These are phyloP conservation scores for Jaltomata sinuosa DNA, from an alignment of 257 asterid genomes.

Conservation along the genomic window DNA sequence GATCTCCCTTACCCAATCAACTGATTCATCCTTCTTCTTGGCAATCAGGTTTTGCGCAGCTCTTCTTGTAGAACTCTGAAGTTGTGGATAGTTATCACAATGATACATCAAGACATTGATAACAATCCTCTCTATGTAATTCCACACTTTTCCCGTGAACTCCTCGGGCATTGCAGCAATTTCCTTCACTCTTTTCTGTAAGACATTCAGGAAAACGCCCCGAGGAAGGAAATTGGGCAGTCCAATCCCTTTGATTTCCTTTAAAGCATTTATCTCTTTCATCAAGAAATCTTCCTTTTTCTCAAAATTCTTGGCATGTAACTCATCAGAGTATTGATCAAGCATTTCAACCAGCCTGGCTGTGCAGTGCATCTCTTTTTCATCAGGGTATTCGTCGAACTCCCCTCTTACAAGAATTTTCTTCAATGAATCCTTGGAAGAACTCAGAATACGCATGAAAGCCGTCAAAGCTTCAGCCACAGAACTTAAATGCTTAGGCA, in stretches of 20 bases:
- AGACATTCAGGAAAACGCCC: conserved; percentile 10
- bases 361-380: conserved; percentile 21
- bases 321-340: neutral
- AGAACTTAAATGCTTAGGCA: conserved; percentile 19
- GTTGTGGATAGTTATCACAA: conserved; percentile 5
- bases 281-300: conserved; percentile 7
- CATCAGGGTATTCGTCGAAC: conserved; percentile 29
- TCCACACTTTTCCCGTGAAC: conserved; percentile 16
- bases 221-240: conserved; percentile 22
- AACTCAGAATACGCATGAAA: conserved; percentile 20
- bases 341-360: conserved; percentile 28
- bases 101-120: neutral
- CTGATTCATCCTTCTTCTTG: neutral
- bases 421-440: conserved; percentile 19
- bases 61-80: neutral
- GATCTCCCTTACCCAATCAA: neutral
- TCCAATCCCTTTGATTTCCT: conserved; percentile 19
- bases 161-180: conserved; percentile 2
- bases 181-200: conserved; percentile 16
- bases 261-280: conserved; percentile 21
- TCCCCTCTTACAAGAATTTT: conserved; percentile 22
- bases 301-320: neutral
- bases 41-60: neutral
- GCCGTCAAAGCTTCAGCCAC: conserved; percentile 19
- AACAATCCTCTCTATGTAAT: conserved; percentile 8